These are phyloP conservation scores for Trichosporon ovoides DNA, from an alignment of 1,284 basidiomycete genomes.

Conservation along the genomic window DNA sequence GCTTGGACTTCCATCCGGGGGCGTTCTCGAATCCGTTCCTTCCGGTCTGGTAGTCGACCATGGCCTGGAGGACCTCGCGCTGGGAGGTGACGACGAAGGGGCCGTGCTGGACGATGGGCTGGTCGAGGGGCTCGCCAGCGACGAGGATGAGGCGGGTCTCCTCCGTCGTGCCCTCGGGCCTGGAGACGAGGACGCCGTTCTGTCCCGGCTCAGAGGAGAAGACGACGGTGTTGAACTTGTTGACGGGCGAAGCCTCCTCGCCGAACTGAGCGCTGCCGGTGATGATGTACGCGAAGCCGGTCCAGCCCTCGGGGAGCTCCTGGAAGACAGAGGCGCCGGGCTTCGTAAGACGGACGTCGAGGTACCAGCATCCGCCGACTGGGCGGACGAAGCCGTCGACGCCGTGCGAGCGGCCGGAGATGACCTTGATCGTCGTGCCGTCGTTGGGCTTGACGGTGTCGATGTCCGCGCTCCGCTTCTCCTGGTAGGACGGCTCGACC, in stretches of 20 bases:
- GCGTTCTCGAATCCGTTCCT: conserved; percentile 88
- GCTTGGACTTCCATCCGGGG: conserved; percentile 77
- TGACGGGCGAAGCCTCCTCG: conserved; percentile 52
- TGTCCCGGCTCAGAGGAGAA: conserved; percentile 43
- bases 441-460: conserved; percentile 66
- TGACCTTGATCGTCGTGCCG: conserved; percentile 73
- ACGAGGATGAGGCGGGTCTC: conserved; percentile 70
- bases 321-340: conserved; percentile 69
- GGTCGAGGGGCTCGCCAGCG: conserved; percentile 84
- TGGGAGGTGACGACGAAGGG: conserved; percentile 68
- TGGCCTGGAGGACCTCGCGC: conserved; percentile 74
- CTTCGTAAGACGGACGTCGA: conserved; percentile 69
- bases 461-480: conserved; percentile 42
- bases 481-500: conserved; percentile 57
- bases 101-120: conserved; percentile 64
- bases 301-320: conserved; percentile 76
- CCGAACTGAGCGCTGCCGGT: conserved; percentile 57
- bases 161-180: conserved; percentile 53
- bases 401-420: conserved; percentile 82
- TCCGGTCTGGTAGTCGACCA: conserved; percentile 73
- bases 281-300: conserved; percentile 70
- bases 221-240: conserved; percentile 68
- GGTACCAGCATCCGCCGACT: conserved; percentile 88
- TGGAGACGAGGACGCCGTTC: conserved; percentile 43
- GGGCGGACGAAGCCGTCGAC: conserved; percentile 78